Evolutionary conservation across 495 filamentous ascomycete genomes (phyloP).

Genomic region (Halenospora varia): DNA sequence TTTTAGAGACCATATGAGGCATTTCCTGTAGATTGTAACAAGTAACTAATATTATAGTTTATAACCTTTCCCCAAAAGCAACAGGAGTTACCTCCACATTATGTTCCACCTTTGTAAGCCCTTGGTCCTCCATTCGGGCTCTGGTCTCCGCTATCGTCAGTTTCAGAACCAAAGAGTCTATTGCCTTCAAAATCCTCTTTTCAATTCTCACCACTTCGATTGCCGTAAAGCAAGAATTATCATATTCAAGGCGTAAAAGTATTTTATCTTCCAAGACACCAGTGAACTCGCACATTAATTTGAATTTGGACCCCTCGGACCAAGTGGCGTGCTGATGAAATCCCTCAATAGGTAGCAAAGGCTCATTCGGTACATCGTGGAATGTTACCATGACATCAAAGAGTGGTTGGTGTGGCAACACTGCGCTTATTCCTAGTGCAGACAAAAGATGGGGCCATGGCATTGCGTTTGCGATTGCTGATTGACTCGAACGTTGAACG

Average conservation of each 20-base stretch:
- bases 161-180: neutral
- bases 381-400: conserved; percentile 34
- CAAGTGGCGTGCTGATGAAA: conserved; percentile 12
- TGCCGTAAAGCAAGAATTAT: conserved; percentile 3
- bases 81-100: too few relatives aligned
- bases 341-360: conserved; percentile 13
- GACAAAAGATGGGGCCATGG: conserved; percentile 11
- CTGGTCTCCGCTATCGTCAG: too few relatives aligned
- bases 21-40: too few relatives aligned
- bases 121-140: too few relatives aligned
- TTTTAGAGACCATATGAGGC: too few relatives aligned
- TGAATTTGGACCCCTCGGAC: conserved; percentile 26
- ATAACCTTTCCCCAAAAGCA: too few relatives aligned
- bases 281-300: conserved; percentile 26
- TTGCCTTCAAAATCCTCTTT: neutral
- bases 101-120: too few relatives aligned
- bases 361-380: conserved; percentile 17
- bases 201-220: neutral
- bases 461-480: neutral
- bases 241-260: conserved; percentile 8
- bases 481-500: neutral
- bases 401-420: conserved; percentile 26
- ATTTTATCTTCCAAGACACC: conserved; percentile 4
- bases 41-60: too few relatives aligned
- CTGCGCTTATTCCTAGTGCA: conserved; percentile 16